Percentiles rank a stretch among this genome's conserved stretches.
Evolutionary conservation across 1,284 basidiomycete species (phyloP).

Genomic region (Violaceomyces palustris): DNA sequence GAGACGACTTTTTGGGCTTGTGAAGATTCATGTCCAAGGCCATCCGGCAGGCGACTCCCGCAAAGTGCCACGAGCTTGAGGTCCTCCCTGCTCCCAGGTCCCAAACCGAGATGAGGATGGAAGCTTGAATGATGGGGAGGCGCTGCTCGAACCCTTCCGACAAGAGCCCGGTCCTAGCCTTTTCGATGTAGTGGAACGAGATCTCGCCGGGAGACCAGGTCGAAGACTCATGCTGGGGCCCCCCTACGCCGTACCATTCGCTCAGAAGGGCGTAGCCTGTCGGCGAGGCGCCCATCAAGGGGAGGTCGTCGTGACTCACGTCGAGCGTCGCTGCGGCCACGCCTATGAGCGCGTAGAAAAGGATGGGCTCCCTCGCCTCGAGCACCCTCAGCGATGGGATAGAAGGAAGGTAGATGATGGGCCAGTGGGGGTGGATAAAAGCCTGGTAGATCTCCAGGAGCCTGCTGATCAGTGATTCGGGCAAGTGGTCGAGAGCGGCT

Average conservation of each 20-base stretch:
- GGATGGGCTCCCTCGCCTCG: conserved; percentile 12
- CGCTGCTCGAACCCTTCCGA: conserved; percentile 14
- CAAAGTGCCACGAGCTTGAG: conserved; percentile 29
- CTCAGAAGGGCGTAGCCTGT: too few species aligned
- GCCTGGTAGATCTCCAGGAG: conserved; percentile 27
- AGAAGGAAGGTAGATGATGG: conserved; percentile 34
- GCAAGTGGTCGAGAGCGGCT: background rate
- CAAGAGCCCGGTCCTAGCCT: too few species aligned
- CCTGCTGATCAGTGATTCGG: conserved; percentile 3
- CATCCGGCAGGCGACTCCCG: conserved; percentile 29
- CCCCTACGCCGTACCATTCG: too few species aligned
- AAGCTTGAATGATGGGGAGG: conserved; percentile 22
- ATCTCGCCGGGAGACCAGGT: too few species aligned
- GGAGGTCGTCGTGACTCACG: too few species aligned
- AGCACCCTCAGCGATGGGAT: conserved; percentile 25
- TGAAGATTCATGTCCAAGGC: conserved; percentile 35
- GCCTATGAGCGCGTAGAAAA: conserved; percentile 31
- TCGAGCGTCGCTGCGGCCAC: conserved; percentile 32
- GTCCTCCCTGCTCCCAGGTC: conserved; percentile 24
- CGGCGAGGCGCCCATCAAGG: too few species aligned
- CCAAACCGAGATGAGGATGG: conserved; percentile 27
- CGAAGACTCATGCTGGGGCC: too few species aligned
- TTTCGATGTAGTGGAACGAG: too few species aligned
- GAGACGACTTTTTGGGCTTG: too few species aligned
- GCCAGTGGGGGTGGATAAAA: conserved; percentile 37